These are phyloP conservation scores for Fusarium nisikadoi DNA, from an alignment of 2,329 filamentous ascomycete genomes.

Conservation along the genomic window DNA sequence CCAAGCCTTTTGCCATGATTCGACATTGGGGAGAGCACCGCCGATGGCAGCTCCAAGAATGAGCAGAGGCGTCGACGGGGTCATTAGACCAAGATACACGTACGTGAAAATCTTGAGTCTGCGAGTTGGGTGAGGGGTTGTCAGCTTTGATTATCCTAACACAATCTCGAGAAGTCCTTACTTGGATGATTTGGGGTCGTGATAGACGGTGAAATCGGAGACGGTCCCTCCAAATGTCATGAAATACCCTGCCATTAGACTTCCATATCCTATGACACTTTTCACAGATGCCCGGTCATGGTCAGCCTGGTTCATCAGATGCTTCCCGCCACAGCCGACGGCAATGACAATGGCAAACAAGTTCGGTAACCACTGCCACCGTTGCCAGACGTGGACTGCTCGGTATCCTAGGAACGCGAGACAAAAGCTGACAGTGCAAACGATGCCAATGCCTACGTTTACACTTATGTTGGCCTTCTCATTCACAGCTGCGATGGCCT, in stretches of 20 bases:
- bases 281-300: constrained; percentile 50
- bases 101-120: constrained; percentile 39
- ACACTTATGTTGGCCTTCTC: constrained; percentile 57
- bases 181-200: constrained; percentile 45
- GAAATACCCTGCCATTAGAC: constrained; percentile 63
- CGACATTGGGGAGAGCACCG: constrained; percentile 47
- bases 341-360: constrained; percentile 62
- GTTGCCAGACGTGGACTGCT: constrained; percentile 64
- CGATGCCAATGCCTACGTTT: constrained; percentile 66
- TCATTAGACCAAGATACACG: constrained; percentile 62
- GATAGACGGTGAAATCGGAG: constrained; percentile 69
- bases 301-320: constrained; percentile 59
- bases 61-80: constrained; percentile 48
- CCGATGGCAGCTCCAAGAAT: constrained; percentile 55
- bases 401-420: constrained; percentile 67
- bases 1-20: constrained; percentile 46
- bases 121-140: constrained; percentile 51
- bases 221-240: constrained; percentile 65
- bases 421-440: constrained; percentile 62
- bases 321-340: constrained; percentile 63
- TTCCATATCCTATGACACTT: constrained; percentile 57
- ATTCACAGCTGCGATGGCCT: constrained; percentile 61
- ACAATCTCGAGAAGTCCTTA: constrained; percentile 1
- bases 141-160: constrained; percentile 39
- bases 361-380: constrained; percentile 67